These are phyloP conservation scores for Beta vulgaris DNA, from an alignment of 148 eudicot species.

Conservation along the genomic window DNA sequence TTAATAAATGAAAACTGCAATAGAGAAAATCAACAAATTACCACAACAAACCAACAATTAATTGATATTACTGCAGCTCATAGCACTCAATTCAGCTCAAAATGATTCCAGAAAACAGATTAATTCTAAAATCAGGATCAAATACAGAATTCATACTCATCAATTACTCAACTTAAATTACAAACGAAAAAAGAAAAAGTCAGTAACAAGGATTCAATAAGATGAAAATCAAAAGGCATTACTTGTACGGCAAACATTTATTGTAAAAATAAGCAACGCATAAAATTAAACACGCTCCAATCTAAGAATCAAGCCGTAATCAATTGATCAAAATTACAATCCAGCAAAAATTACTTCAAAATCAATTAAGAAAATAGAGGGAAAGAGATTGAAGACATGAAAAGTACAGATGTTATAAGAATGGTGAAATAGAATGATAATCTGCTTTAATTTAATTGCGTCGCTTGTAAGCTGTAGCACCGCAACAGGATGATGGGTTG, in stretches of 20 bases:
- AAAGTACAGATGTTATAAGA: too few species aligned
- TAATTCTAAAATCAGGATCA: background rate
- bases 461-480: slow-evolving; percentile 15
- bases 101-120: slow-evolving; percentile 1
- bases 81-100: slow-evolving; percentile 5
- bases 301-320: background rate
- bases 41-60: background rate
- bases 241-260: background rate
- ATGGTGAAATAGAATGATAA: background rate
- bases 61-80: background rate
- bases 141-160: background rate
- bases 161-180: too few species aligned
- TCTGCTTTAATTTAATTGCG: background rate
- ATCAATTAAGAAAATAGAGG: background rate
- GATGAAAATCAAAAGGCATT: background rate
- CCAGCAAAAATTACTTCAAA: background rate
- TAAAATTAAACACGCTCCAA: slow-evolving; percentile 15
- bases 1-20: too few species aligned
- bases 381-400: too few species aligned
- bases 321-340: background rate
- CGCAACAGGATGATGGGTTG: background rate
- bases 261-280: background rate
- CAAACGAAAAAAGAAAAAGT: background rate
- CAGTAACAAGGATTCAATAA: background rate
- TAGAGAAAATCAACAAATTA: background rate